Evolutionary conservation across 352 stramenopile genomes (phyloP).

Genomic region (Phytophthora megakarya): DNA sequence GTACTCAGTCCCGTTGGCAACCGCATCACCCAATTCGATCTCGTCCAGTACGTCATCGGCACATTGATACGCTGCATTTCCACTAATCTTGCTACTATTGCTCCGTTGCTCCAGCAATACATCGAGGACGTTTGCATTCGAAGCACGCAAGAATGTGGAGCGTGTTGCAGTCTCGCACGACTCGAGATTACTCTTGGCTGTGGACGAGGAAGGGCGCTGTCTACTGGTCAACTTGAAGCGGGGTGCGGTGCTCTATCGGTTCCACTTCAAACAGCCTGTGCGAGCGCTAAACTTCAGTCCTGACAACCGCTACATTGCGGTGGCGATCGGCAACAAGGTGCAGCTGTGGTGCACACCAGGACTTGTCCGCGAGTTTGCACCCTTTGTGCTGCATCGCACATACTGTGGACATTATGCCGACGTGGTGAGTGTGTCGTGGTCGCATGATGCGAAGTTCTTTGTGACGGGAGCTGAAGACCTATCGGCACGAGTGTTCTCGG

Average conservation of each 20-base stretch:
- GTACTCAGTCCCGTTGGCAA: slow-evolving; percentile 94
- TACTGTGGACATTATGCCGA: slow-evolving; percentile 91
- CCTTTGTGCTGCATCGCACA: slow-evolving; percentile 88
- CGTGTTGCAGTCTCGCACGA: slow-evolving; percentile 88
- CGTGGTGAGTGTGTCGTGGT: slow-evolving; percentile 87
- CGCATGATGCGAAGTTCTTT: slow-evolving; percentile 90
- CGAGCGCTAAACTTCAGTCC: slow-evolving; percentile 88
- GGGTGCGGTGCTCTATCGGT: slow-evolving; percentile 91
- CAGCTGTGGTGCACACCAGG: slow-evolving; percentile 91
- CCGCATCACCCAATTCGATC: slow-evolving; percentile 94
- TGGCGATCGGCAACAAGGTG: slow-evolving; percentile 90
- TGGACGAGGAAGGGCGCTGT: slow-evolving; percentile 91
- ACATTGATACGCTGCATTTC: slow-evolving; percentile 2
- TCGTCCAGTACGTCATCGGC: slow-evolving; percentile 83
- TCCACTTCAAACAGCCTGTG: slow-evolving; percentile 94
- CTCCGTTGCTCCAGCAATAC: slow-evolving; percentile 65
- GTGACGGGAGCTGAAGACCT: slow-evolving; percentile 90
- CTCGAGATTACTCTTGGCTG: slow-evolving; percentile 86
- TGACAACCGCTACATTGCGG: slow-evolving; percentile 88
- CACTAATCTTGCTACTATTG: slow-evolving; percentile 9
- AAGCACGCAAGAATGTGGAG: slow-evolving; percentile 91
- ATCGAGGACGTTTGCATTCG: slow-evolving; percentile 91
- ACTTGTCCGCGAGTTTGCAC: slow-evolving; percentile 89
- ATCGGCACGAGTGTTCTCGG: slow-evolving; percentile 86
- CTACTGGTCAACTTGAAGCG: slow-evolving; percentile 92